These are phyloP conservation scores for Diaporthe velutina DNA, from an alignment of 2,329 filamentous ascomycete genomes.

Conservation along the genomic window DNA sequence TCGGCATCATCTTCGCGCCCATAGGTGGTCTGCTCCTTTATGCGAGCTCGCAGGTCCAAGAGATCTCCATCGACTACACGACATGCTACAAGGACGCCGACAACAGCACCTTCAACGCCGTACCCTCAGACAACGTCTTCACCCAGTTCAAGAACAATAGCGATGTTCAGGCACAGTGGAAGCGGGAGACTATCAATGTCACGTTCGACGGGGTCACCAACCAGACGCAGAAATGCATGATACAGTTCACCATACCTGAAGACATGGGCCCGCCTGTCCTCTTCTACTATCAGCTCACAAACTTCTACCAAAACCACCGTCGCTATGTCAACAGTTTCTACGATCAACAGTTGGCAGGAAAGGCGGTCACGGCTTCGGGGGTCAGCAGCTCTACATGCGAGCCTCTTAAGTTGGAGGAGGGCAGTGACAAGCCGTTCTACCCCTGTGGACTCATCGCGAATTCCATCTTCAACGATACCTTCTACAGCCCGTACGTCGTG, in stretches of 20 bases:
- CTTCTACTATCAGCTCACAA: slow-evolving; percentile 95
- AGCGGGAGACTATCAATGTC: slow-evolving; percentile 55
- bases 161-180: slow-evolving; percentile 57
- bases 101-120: slow-evolving; percentile 55
- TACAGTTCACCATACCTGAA: slow-evolving; percentile 85
- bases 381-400: slow-evolving; percentile 81
- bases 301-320: slow-evolving; percentile 99
- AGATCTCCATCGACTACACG: slow-evolving; percentile 92
- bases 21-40: slow-evolving; percentile 90
- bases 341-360: slow-evolving; percentile 82
- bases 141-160: slow-evolving; percentile 78
- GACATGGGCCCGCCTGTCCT: slow-evolving; percentile 84
- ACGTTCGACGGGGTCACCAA: slow-evolving; percentile 54
- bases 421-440: slow-evolving; percentile 80
- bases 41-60: slow-evolving; percentile 91
- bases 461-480: slow-evolving; percentile 96
- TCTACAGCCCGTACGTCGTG: slow-evolving; percentile 73
- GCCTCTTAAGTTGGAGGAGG: slow-evolving; percentile 71
- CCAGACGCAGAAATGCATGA: slow-evolving; percentile 70
- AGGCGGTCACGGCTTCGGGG: slow-evolving; percentile 67
- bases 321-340: slow-evolving; percentile 94
- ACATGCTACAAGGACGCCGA: slow-evolving; percentile 74
- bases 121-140: slow-evolving; percentile 70
- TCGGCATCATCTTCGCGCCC: slow-evolving; percentile 93
- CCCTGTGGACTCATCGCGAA: slow-evolving; percentile 97